These are phyloP conservation scores for Quercus gilva DNA, from an alignment of 306 rosid species.

Conservation along the genomic window DNA sequence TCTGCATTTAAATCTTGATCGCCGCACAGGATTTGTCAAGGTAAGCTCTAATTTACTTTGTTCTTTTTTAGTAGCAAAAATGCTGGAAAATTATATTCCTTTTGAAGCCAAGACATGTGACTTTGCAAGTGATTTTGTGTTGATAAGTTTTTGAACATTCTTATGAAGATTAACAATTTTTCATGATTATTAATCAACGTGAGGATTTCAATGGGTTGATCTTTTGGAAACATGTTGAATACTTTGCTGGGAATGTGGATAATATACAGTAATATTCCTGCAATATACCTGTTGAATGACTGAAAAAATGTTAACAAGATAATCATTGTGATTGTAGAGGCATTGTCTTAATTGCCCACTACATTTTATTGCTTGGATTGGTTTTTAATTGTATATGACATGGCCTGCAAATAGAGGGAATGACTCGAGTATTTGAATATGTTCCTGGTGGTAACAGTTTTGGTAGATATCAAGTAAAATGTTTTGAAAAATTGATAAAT, in stretches of 20 bases:
- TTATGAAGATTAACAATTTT: background rate
- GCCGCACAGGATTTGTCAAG: conserved; percentile 96
- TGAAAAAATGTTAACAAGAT: background rate
- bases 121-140: background rate
- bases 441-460: background rate
- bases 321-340: background rate
- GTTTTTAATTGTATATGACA: background rate
- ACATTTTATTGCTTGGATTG: background rate
- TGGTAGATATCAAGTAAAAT: background rate
- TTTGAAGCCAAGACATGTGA: background rate
- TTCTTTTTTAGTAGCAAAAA: background rate
- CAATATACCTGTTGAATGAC: background rate
- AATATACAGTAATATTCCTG: background rate
- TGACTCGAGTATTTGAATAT: background rate
- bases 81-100: background rate
- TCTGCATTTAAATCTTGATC: conserved; percentile 92
- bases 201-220: background rate
- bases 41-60: conserved; percentile 32
- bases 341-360: background rate
- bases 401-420: background rate
- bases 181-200: background rate
- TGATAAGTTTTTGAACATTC: background rate
- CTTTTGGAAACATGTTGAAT: background rate
- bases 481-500: background rate
- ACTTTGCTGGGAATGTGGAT: background rate